phyloP scores from a whole-genome alignment of 2,329 filamentous ascomycete species.

The Aspergillus sojae region DNA sequence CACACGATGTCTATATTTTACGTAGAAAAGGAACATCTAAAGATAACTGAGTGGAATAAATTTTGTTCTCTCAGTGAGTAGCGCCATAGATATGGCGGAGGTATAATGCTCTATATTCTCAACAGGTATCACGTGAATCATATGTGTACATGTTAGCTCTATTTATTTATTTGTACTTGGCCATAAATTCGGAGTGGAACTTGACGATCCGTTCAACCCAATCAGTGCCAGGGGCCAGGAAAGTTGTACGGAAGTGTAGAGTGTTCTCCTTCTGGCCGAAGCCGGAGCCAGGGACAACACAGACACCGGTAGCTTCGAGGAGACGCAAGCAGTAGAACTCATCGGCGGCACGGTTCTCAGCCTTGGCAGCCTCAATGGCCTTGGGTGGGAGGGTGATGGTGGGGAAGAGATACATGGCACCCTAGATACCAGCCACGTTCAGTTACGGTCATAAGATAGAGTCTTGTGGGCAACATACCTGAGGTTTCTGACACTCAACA shows the following conservation, averaged over 20 bases:
- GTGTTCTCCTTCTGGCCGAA: slow-evolving; percentile 94
- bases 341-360: slow-evolving; percentile 75
- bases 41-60: background rate
- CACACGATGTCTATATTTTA: background rate
- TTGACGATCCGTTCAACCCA: slow-evolving; percentile 86
- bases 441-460: background rate
- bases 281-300: slow-evolving; percentile 86
- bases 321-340: slow-evolving; percentile 93
- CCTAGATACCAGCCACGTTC: slow-evolving; percentile 52
- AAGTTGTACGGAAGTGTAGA: slow-evolving; percentile 94
- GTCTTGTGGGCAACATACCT: slow-evolving; percentile 46
- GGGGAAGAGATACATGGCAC: slow-evolving; percentile 98
- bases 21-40: background rate
- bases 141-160: slow-evolving; percentile 1
- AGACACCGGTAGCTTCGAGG: slow-evolving; percentile 92
- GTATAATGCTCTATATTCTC: slow-evolving; percentile 8
- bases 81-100: background rate
- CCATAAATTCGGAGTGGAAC: slow-evolving; percentile 91
- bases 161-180: slow-evolving; percentile 59
- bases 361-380: slow-evolving; percentile 73
- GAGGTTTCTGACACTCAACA: slow-evolving; percentile 83
- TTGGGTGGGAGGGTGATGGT: slow-evolving; percentile 79
- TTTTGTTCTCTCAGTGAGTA: background rate
- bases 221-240: slow-evolving; percentile 92
- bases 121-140: background rate